Evolutionary conservation across 805 yeast species (phyloP).

Genomic region (Blastobotrys americana): DNA sequence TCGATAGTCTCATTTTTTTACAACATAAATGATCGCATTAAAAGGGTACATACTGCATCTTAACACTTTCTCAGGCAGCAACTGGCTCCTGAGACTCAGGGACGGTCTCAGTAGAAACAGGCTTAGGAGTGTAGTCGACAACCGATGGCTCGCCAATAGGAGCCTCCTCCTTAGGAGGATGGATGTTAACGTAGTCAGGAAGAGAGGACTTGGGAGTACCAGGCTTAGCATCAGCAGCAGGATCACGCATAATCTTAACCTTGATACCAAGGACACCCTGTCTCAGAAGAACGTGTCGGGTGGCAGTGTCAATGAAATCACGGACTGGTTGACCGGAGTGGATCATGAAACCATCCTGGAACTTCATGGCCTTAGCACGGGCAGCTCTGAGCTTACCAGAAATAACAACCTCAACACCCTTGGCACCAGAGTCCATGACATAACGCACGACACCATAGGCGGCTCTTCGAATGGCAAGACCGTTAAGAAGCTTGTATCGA

Average conservation of each 20-base stretch:
- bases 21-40: background rate
- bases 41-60: constrained; percentile 18
- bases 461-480: constrained; percentile 99
- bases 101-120: constrained; percentile 13
- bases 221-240: constrained; percentile 43
- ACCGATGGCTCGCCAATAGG: constrained; percentile 59
- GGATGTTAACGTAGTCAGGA: constrained; percentile 90
- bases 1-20: background rate
- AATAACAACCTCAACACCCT: constrained; percentile 99
- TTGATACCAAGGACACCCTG: constrained; percentile 99
- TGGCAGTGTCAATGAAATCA: constrained; percentile 97
- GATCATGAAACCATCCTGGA: constrained; percentile 99
- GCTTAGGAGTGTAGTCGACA: constrained; percentile 54
- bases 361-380: constrained; percentile 99
- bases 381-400: constrained; percentile 99
- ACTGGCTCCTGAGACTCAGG: constrained; percentile 34
- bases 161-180: constrained; percentile 88
- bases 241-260: constrained; percentile 99
- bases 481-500: constrained; percentile 95
- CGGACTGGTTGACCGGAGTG: constrained; percentile 99
- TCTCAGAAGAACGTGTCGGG: constrained; percentile 99
- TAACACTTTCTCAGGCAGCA: constrained; percentile 26
- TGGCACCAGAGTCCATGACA: constrained; percentile 99
- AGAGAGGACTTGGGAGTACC: constrained; percentile 47
- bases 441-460: constrained; percentile 99